Conservation (phyloP, 2,329 filamentous ascomycete genomes). For the Penicillium sclerotigenum region DNA sequence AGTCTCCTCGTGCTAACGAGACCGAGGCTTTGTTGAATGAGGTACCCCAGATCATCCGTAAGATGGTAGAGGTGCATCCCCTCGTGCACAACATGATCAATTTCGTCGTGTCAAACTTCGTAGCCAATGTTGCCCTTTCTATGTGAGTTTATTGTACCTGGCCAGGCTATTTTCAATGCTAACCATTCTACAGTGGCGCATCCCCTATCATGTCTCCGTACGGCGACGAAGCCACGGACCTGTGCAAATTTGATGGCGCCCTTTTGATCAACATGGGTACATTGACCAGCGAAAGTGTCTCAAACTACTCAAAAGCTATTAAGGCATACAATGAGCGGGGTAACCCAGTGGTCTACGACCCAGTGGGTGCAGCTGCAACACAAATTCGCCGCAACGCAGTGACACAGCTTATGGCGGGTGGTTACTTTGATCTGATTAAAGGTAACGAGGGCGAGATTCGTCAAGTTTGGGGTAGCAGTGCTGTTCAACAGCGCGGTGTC, state of each 20-base stretch:
- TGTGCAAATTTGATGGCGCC: constrained; percentile 71
- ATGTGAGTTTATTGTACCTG: constrained; percentile 44
- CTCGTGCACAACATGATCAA: constrained; percentile 98
- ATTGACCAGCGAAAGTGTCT: constrained; percentile 69
- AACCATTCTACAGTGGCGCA: constrained; percentile 55
- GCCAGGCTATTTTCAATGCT: constrained; percentile 6
- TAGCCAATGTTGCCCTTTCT: constrained; percentile 82
- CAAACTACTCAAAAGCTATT: constrained; percentile 70
- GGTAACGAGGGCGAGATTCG: constrained; percentile 88
- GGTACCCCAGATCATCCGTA: constrained; percentile 53
- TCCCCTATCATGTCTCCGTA: constrained; percentile 95
- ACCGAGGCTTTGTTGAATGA: constrained; percentile 31
- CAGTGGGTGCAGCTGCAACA: constrained; percentile 86
- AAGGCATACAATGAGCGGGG: constrained; percentile 75
- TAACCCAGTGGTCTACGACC: constrained; percentile 78
- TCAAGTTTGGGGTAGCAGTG: constrained; percentile 61
- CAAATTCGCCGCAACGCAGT: constrained; percentile 68
- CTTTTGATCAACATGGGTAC: constrained; percentile 96
- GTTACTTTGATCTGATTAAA: constrained; percentile 85
- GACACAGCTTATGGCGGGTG: constrained; percentile 65
- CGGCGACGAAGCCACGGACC: constrained; percentile 73
- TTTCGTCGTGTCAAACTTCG: constrained; percentile 89
- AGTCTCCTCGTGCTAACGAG: constrained; percentile 28
- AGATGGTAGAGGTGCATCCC: constrained; percentile 62
- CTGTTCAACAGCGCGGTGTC: constrained; percentile 72